A percentile compares a stretch with the other conserved stretches of the same genome.
phyloP scores from a whole-genome alignment of 768 basidiomycete species.

The Lactarius vividus region DNA sequence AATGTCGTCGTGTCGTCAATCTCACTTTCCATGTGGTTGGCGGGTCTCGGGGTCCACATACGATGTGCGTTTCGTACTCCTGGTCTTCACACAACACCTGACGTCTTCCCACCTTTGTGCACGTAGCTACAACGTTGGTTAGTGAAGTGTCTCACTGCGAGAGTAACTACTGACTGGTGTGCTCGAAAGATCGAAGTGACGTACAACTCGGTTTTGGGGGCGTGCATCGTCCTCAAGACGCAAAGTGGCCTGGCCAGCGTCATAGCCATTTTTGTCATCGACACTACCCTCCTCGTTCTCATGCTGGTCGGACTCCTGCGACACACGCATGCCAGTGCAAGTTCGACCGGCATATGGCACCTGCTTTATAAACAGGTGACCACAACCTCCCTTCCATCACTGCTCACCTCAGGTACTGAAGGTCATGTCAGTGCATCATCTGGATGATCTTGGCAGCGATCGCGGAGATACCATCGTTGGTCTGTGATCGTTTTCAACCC shows the following conservation, averaged over 20 bases:
- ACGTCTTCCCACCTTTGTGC: background rate
- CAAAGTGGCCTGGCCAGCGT: background rate
- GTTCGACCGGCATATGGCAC: background rate
- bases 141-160: background rate
- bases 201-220: background rate
- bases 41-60: background rate
- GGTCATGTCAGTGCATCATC: conserved; percentile 2
- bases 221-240: background rate
- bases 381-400: too few species aligned
- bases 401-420: background rate
- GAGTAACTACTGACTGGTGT: background rate
- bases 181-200: background rate
- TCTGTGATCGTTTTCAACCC: background rate
- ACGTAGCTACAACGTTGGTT: background rate
- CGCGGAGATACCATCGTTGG: background rate
- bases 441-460: background rate
- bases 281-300: background rate
- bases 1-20: background rate
- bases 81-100: background rate
- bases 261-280: background rate
- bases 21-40: background rate
- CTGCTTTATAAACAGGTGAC: background rate
- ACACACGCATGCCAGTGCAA: background rate
- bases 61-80: background rate
- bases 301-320: conserved; percentile 2